These are phyloP conservation scores for Fonsecaea pedrosoi DNA, from an alignment of 2,329 filamentous ascomycete species.

Conservation along the genomic window DNA sequence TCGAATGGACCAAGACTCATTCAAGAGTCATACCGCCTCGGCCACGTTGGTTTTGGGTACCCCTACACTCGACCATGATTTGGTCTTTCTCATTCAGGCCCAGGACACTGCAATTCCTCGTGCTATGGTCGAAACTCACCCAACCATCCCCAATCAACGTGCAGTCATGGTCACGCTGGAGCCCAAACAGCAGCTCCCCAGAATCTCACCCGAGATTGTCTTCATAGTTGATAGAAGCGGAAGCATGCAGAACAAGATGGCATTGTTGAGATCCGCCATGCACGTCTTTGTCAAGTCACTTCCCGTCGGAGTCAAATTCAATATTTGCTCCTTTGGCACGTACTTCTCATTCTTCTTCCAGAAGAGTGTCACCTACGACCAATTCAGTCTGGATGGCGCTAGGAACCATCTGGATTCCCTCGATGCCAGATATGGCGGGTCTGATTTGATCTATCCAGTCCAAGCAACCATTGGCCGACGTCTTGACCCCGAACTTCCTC, in stretches of 20 bases:
- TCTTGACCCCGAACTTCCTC: conserved; percentile 50
- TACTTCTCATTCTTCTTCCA: conserved; percentile 56
- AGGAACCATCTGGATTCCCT: conserved; percentile 53
- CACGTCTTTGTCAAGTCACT: conserved; percentile 65
- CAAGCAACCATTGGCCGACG: conserved; percentile 45
- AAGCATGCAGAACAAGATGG: conserved; percentile 61
- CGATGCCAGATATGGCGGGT: conserved; percentile 59
- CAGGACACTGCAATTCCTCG: conserved; percentile 66
- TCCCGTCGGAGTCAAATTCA: conserved; percentile 63
- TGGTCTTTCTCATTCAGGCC: conserved; percentile 69
- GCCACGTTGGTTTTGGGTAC: conserved; percentile 64
- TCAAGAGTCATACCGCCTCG: conserved; percentile 66
- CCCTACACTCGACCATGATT: conserved; percentile 66
- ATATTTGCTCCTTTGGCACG: conserved; percentile 65
- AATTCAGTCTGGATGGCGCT: conserved; percentile 54
- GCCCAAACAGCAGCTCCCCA: conserved; percentile 69
- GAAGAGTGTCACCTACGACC: conserved; percentile 55
- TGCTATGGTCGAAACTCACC: conserved; percentile 71
- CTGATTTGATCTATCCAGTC: conserved; percentile 59
- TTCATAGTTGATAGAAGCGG: conserved; percentile 76
- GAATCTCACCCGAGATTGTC: conserved; percentile 67
- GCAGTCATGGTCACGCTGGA: conserved; percentile 75
- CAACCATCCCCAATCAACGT: conserved; percentile 65
- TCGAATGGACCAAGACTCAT: conserved; percentile 49
- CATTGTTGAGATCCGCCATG: conserved; percentile 57